Percentiles rank a stretch among this genome's conserved stretches.
Evolutionary conservation across 352 stramenopile species (phyloP).

Genomic region (Thalassiosira hispida): DNA sequence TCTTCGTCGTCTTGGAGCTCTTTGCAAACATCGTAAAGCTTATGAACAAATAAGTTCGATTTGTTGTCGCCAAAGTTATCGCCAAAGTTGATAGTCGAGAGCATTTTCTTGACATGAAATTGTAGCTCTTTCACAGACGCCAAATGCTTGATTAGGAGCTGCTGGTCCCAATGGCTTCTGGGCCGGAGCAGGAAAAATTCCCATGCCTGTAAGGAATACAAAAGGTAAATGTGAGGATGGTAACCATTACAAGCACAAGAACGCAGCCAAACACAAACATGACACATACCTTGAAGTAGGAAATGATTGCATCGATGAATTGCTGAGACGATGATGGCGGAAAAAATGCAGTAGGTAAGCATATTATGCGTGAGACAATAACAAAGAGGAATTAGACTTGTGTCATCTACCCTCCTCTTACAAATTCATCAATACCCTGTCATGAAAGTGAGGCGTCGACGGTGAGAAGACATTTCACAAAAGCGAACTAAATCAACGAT

Average conservation of each 20-base stretch:
- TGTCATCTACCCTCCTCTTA: too few relatives aligned
- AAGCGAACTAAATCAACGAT: too few relatives aligned
- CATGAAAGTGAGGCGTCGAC: too few relatives aligned
- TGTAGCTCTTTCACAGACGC: conserved; percentile 21
- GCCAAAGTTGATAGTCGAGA: conserved; percentile 4
- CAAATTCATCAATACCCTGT: conserved; percentile 17
- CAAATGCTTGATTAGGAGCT: conserved; percentile 16
- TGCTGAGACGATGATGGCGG: too few relatives aligned
- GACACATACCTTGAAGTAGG: conserved; percentile 37
- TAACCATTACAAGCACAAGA: too few relatives aligned
- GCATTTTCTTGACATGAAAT: conserved; percentile 28
- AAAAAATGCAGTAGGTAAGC: too few relatives aligned
- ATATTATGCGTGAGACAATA: too few relatives aligned
- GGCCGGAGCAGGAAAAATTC: conserved; percentile 40
- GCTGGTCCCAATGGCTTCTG: conserved; percentile 5
- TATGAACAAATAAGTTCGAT: conserved; percentile 18
- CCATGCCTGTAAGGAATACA: conserved; percentile 25
- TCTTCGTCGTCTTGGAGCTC: conserved; percentile 3
- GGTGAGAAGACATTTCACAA: too few relatives aligned
- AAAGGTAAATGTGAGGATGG: too few relatives aligned
- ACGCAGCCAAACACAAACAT: not conserved
- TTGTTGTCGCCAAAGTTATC: too few relatives aligned
- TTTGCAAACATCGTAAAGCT: conserved; percentile 18
- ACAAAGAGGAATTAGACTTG: too few relatives aligned
- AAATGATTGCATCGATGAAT: conserved; percentile 43